phyloP scores from a whole-genome alignment of 371 early-diverging fungal genomes.

The Mortierella sp. region DNA sequence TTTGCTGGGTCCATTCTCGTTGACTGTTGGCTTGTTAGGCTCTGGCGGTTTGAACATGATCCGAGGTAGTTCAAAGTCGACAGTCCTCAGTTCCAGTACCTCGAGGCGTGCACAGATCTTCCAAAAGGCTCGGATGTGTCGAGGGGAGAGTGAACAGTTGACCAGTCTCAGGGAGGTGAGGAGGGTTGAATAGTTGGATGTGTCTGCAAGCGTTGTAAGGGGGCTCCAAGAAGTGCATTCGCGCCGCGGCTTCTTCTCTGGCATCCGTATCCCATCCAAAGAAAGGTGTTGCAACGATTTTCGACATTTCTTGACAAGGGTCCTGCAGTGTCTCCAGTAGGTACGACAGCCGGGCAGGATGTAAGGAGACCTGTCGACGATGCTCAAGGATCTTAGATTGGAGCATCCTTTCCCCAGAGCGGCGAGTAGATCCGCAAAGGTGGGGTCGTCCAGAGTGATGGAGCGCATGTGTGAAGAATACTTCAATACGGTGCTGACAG shows the following conservation, averaged over 20 bases:
- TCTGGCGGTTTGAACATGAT: too few species aligned
- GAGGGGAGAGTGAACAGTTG: background rate
- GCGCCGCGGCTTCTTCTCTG: background rate
- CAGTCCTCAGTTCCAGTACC: background rate
- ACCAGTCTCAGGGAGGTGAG: background rate
- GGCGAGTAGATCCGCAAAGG: too few species aligned
- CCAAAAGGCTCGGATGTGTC: conserved; percentile 7
- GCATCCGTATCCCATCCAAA: background rate
- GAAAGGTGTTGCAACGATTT: background rate
- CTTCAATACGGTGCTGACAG: too few species aligned
- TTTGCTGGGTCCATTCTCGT: background rate
- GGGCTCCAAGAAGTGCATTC: background rate
- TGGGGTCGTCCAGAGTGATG: too few species aligned
- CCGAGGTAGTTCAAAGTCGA: conserved; percentile 2
- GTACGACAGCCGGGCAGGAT: too few species aligned
- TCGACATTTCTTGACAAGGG: background rate
- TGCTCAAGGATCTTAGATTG: too few species aligned
- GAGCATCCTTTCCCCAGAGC: too few species aligned
- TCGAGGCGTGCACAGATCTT: background rate
- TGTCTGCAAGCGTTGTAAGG: background rate
- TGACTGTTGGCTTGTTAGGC: too few species aligned
- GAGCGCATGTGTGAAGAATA: too few species aligned
- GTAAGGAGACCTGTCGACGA: too few species aligned
- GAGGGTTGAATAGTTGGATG: background rate
- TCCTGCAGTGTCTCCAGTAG: background rate